phyloP scores from a whole-genome alignment of 2,329 filamentous ascomycete species.

The Cadophora luteo-olivacea region DNA sequence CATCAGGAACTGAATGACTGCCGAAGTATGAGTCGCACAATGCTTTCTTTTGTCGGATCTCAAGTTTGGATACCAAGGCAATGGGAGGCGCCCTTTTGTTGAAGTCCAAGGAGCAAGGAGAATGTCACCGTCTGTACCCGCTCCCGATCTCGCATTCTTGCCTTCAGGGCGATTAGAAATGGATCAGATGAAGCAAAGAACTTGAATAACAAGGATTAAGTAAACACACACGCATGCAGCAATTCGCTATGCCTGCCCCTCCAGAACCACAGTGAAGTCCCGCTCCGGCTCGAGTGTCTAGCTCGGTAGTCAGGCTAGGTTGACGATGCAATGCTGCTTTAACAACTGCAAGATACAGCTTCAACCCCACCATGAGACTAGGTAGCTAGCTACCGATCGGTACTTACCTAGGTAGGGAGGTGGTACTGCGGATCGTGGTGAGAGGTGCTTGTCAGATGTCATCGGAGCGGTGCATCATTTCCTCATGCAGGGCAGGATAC shows the following conservation, averaged over 20 bases:
- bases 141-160: not conserved
- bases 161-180: not conserved
- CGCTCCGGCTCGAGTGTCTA: not conserved
- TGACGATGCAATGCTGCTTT: slow-evolving; percentile 9
- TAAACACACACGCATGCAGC: not conserved
- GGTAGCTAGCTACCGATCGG: not conserved
- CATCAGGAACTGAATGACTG: not conserved
- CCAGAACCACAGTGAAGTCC: not conserved
- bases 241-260: not conserved
- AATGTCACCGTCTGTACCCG: not conserved
- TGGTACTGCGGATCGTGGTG: slow-evolving; percentile 4
- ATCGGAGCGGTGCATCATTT: not conserved
- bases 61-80: not conserved
- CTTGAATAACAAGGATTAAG: not conserved
- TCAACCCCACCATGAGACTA: not conserved
- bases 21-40: not conserved
- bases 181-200: not conserved
- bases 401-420: slow-evolving; percentile 6
- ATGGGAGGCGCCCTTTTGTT: not conserved
- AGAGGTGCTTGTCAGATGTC: not conserved
- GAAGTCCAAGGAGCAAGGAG: not conserved
- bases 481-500: not conserved
- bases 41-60: not conserved
- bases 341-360: not conserved
- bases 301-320: not conserved